Percentiles rank a stretch among this genome's conserved stretches.
Conservation (phyloP, 495 filamentous ascomycete species). For the Chaetomium cochliodes region DNA sequence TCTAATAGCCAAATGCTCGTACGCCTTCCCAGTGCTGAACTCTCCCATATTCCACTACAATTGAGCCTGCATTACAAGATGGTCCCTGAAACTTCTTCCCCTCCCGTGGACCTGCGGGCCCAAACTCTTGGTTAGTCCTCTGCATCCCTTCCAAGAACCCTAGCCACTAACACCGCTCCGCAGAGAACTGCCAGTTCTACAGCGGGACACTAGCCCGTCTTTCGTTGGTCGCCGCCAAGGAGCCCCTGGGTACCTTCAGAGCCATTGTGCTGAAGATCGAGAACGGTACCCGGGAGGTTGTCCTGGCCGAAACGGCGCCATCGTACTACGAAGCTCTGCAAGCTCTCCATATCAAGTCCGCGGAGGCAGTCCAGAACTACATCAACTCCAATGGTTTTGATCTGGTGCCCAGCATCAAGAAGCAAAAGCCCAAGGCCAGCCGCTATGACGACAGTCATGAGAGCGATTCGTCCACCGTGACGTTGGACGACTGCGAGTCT, state of each 20-base stretch:
- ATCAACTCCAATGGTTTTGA: constrained; percentile 40
- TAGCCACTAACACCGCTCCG: constrained; percentile 10
- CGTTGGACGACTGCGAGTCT: constrained; percentile 35
- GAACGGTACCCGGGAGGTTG: constrained; percentile 31
- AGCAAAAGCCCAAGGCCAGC: constrained; percentile 8
- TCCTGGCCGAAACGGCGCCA: constrained; percentile 34
- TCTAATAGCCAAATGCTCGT: constrained; percentile 23
- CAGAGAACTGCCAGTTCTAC: constrained; percentile 46
- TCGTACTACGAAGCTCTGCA: constrained; percentile 28
- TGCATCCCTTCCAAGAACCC: constrained; percentile 4
- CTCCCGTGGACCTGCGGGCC: constrained; percentile 20
- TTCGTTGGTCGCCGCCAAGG: constrained; percentile 37
- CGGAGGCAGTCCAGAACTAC: constrained; percentile 41
- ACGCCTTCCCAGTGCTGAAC: constrained; percentile 8
- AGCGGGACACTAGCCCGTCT: constrained; percentile 30
- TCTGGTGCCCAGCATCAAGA: constrained; percentile 24
- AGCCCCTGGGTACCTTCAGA: constrained; percentile 35
- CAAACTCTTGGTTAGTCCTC: constrained; percentile 30
- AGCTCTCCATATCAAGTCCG: constrained; percentile 38
- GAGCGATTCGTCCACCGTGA: constrained; percentile 33
- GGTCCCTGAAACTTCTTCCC: constrained; percentile 22
- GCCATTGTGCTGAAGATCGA: constrained; percentile 36
- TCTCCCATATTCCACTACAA: background rate
- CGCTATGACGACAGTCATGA: constrained; percentile 26
- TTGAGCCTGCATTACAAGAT: constrained; percentile 14